A percentile compares a stretch with the other conserved stretches of the same genome.
phyloP scores from a whole-genome alignment of 805 yeast species.

The Yarrowia deformans region DNA sequence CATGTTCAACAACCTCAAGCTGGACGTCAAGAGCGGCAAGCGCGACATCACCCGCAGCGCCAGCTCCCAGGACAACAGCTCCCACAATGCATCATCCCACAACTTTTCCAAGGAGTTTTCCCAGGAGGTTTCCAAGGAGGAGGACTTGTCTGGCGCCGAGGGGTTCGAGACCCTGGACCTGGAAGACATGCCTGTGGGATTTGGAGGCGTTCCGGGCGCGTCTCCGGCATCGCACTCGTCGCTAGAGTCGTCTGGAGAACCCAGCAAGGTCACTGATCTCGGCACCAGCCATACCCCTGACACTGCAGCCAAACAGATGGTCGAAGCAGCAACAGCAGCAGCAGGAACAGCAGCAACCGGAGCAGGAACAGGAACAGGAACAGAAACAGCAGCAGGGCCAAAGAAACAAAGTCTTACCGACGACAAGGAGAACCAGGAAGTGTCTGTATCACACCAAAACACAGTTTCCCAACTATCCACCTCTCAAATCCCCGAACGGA shows the following conservation, averaged over 20 bases:
- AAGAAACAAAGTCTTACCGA: too few species aligned
- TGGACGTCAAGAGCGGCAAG: conserved; percentile 35
- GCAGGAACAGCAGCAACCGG: background rate
- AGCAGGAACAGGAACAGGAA: too few species aligned
- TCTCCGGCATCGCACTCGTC: conserved; percentile 18
- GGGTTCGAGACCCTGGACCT: conserved; percentile 20
- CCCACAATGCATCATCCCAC: too few species aligned
- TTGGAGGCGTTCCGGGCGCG: background rate
- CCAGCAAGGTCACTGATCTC: conserved; percentile 14
- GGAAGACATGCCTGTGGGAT: conserved; percentile 9
- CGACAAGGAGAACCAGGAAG: conserved; percentile 1
- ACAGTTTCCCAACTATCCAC: background rate
- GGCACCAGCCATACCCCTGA: conserved; percentile 1
- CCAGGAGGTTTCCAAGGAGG: background rate
- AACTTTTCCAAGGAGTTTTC: background rate
- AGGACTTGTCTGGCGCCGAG: background rate
- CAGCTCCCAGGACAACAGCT: background rate
- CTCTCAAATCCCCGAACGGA: conserved; percentile 6
- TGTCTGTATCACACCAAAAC: background rate
- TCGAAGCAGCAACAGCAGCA: background rate
- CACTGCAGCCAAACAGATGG: conserved; percentile 1
- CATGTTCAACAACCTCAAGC: conserved; percentile 29
- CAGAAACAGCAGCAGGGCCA: too few species aligned
- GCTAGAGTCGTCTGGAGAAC: conserved; percentile 21
- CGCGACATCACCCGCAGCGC: conserved; percentile 7